Evolutionary conservation across 768 basidiomycete genomes (phyloP).

Genomic region (Mycena kentingensis): DNA sequence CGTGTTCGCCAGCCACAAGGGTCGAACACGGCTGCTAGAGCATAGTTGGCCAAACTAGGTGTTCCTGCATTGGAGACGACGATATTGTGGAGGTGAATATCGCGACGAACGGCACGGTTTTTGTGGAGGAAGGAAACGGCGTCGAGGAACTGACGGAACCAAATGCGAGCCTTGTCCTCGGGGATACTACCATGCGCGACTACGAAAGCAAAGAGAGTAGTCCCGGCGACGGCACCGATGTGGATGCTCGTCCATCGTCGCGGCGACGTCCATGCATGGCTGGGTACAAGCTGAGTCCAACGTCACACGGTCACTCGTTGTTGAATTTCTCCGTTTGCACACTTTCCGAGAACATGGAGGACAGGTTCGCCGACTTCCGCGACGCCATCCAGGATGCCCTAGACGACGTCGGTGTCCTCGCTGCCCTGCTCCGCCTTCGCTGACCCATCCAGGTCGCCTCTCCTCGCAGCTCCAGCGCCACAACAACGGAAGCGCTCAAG

Average conservation of each 20-base stretch:
- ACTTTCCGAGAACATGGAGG: slow-evolving; percentile 32
- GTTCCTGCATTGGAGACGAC: slow-evolving; percentile 96
- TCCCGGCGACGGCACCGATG: too few species aligned
- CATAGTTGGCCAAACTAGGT: slow-evolving; percentile 99
- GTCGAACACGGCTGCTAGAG: slow-evolving; percentile 91
- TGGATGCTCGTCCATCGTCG: too few species aligned
- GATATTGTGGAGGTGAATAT: slow-evolving; percentile 99
- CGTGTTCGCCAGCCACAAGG: slow-evolving; percentile 80
- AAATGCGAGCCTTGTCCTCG: slow-evolving; percentile 95
- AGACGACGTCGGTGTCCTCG: slow-evolving; percentile 57
- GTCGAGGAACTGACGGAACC: slow-evolving; percentile 92
- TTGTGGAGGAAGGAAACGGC: slow-evolving; percentile 95
- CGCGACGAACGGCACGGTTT: slow-evolving; percentile 94
- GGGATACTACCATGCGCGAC: slow-evolving; percentile 96
- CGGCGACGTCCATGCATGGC: too few species aligned
- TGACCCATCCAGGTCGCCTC: slow-evolving; percentile 58
- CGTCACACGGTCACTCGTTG: too few species aligned
- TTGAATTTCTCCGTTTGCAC: too few species aligned
- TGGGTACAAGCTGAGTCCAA: too few species aligned
- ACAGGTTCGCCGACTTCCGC: slow-evolving; percentile 39
- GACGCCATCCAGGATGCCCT: slow-evolving; percentile 59
- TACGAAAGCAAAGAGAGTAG: slow-evolving; percentile 92
- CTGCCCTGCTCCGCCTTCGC: slow-evolving; percentile 1
- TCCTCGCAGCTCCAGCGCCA: slow-evolving; percentile 52
- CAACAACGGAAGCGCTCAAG: slow-evolving; percentile 57